Evolutionary conservation across 2,329 filamentous ascomycete genomes (phyloP).

Genomic region (Colletotrichum eremochloae): DNA sequence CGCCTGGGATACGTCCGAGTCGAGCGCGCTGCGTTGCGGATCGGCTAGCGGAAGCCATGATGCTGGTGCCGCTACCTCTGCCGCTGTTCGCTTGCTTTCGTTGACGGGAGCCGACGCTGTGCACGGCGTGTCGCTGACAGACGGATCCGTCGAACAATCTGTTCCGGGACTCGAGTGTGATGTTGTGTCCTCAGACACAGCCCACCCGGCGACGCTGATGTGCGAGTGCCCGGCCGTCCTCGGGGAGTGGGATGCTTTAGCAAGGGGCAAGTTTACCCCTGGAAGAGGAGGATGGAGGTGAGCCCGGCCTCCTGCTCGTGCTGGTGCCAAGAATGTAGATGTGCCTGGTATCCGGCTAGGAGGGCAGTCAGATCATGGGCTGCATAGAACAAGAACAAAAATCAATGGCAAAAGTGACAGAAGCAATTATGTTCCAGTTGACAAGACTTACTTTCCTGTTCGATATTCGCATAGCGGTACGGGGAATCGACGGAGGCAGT

Average conservation of each 20-base stretch:
- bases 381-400: neutral
- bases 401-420: neutral
- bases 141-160: neutral
- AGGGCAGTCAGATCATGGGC: constrained; percentile 3
- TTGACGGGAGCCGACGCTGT: neutral
- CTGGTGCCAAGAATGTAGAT: constrained; percentile 30
- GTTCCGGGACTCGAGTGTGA: neutral
- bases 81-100: neutral
- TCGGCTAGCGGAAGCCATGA: constrained; percentile 11
- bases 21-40: constrained; percentile 42
- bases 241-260: constrained; percentile 39
- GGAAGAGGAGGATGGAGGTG: constrained; percentile 26
- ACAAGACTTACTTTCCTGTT: constrained; percentile 46
- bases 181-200: neutral
- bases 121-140: neutral
- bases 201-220: constrained; percentile 3
- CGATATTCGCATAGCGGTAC: constrained; percentile 65
- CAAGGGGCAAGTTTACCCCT: constrained; percentile 41
- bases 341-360: constrained; percentile 35
- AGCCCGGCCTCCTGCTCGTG: constrained; percentile 21
- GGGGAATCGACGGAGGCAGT: constrained; percentile 66
- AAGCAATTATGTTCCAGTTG: no score
- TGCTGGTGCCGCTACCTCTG: neutral
- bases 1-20: constrained; percentile 48
- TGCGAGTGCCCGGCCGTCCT: neutral